These are phyloP conservation scores for Aspergillus avenaceus DNA, from an alignment of 495 filamentous ascomycete species.

Conservation along the genomic window DNA sequence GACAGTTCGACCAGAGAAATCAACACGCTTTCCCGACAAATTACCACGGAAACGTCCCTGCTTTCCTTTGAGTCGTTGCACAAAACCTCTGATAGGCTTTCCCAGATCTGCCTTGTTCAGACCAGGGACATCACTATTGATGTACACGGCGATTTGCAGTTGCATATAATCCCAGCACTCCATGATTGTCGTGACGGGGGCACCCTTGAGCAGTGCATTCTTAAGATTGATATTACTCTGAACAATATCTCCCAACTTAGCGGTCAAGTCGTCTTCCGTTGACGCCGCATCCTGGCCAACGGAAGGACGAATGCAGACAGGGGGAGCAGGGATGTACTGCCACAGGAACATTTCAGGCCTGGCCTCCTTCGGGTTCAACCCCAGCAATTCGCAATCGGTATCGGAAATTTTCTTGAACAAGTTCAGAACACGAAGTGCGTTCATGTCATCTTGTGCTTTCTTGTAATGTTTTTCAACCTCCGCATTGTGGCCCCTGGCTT, in stretches of 20 bases:
- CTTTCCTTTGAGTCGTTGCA: constrained; percentile 93
- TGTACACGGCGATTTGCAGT: constrained; percentile 91
- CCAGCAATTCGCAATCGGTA: constrained; percentile 84
- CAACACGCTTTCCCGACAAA: constrained; percentile 94
- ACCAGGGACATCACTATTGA: constrained; percentile 94
- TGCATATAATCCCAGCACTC: constrained; percentile 98
- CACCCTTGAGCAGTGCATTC: constrained; percentile 72
- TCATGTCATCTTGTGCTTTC: constrained; percentile 91
- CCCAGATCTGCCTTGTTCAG: constrained; percentile 70
- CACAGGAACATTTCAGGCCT: constrained; percentile 96
- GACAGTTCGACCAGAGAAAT: constrained; percentile 95
- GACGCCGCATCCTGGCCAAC: constrained; percentile 86
- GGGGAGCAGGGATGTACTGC: constrained; percentile 92
- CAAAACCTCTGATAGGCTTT: constrained; percentile 86
- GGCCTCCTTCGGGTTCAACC: constrained; percentile 79
- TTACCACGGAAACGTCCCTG: constrained; percentile 97
- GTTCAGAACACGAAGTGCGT: constrained; percentile 82
- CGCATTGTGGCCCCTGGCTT: constrained; percentile 64
- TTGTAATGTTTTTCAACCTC: constrained; percentile 88
- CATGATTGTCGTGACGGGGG: constrained; percentile 84
- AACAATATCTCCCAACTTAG: constrained; percentile 90
- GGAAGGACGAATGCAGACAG: constrained; percentile 88
- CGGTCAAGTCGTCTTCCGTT: constrained; percentile 94
- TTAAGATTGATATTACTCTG: constrained; percentile 81
- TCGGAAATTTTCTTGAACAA: constrained; percentile 84